phyloP scores from a whole-genome alignment of 768 basidiomycete species.

The Tubosaeta sp. region DNA sequence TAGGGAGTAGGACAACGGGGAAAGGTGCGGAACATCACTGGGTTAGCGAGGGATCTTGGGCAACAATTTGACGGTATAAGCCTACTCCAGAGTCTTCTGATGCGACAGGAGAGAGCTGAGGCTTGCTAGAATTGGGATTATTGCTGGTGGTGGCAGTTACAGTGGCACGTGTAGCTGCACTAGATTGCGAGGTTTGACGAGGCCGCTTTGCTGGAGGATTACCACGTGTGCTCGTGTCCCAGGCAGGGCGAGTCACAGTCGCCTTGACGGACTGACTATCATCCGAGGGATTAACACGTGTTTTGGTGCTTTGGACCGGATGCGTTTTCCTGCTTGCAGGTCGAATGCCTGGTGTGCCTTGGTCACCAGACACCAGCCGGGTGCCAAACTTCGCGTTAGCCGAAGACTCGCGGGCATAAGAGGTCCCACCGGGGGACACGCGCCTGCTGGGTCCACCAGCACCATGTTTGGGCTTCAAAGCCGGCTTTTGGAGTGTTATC shows the following conservation, averaged over 20 bases:
- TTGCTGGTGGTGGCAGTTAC: constrained; percentile 27
- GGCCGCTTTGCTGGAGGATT: constrained; percentile 48
- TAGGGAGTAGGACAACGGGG: constrained; percentile 11
- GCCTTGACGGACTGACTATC: constrained; percentile 65
- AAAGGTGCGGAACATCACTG: constrained; percentile 20
- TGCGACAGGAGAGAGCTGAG: constrained; percentile 64
- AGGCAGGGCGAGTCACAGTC: constrained; percentile 70
- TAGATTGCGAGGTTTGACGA: constrained; percentile 71
- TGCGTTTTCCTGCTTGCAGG: constrained; percentile 62
- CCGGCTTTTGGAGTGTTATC: constrained; percentile 79
- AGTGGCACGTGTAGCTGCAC: constrained; percentile 46
- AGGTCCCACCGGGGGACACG: constrained; percentile 40
- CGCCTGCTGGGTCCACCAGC: constrained; percentile 36
- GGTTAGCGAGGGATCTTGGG: constrained; percentile 67
- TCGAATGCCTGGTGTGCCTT: constrained; percentile 38
- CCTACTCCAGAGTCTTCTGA: constrained; percentile 75
- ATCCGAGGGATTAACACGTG: constrained; percentile 50
- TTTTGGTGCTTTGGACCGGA: constrained; percentile 39
- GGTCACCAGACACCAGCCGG: constrained; percentile 67
- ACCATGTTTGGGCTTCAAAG: constrained; percentile 44
- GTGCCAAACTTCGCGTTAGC: constrained; percentile 93
- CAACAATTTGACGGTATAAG: constrained; percentile 77
- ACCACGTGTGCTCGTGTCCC: constrained; percentile 60
- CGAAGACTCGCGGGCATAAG: constrained; percentile 76
- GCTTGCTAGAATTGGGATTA: constrained; percentile 27